Percentiles rank a stretch among this genome's conserved stretches.
Evolutionary conservation across 2,329 filamentous ascomycete genomes (phyloP).

Genomic region (Hymenoscyphus occultus): DNA sequence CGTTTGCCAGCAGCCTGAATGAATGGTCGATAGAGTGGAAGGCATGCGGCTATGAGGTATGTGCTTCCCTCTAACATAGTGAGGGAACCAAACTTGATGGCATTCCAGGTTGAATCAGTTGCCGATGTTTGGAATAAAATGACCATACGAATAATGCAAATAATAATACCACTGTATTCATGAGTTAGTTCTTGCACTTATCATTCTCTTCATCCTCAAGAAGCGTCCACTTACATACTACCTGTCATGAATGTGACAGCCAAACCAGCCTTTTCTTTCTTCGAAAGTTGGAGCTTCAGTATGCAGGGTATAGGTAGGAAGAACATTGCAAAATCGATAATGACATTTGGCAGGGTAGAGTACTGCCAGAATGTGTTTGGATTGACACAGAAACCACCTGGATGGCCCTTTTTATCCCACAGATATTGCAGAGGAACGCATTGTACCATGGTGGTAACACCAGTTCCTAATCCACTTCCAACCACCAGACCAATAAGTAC

Average conservation of each 20-base stretch:
- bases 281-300: conserved; percentile 1
- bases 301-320: neutral
- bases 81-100: conserved; percentile 4
- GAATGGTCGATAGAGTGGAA: conserved; percentile 4
- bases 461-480: neutral
- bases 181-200: neutral
- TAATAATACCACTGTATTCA: neutral
- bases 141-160: neutral
- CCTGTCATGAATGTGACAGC: conserved; percentile 5
- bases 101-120: conserved; percentile 7
- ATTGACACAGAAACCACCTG: conserved; percentile 1
- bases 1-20: conserved; percentile 4
- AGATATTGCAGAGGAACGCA: conserved; percentile 4
- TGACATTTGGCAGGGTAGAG: conserved; percentile 2
- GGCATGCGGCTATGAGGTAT: conserved; percentile 1
- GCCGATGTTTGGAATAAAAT: neutral
- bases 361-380: conserved; percentile 6
- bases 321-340: conserved; percentile 6
- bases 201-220: neutral
- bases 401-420: conserved; percentile 9
- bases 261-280: conserved; percentile 4
- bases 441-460: neutral
- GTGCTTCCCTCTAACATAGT: conserved; percentile 9
- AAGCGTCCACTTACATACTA: conserved; percentile 3
- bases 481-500: neutral